These are phyloP conservation scores for Rhizoctonia solani DNA, from an alignment of 1,284 basidiomycete genomes.

Conservation along the genomic window DNA sequence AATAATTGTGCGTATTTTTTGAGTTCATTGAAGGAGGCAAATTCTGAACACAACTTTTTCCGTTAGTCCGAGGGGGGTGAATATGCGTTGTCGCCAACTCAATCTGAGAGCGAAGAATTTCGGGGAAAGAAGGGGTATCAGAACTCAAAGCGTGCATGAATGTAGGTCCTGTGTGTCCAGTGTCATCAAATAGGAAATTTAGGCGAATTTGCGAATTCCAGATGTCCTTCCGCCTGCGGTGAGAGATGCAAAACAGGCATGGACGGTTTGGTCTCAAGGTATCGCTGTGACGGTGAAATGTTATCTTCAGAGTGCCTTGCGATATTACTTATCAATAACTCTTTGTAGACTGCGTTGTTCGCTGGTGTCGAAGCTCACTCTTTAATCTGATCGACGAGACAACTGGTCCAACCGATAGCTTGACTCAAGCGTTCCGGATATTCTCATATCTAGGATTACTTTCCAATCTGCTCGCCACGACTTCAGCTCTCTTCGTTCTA, in stretches of 20 bases:
- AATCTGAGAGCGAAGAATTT: background rate
- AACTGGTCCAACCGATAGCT: background rate
- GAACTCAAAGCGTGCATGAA: background rate
- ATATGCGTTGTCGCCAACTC: background rate
- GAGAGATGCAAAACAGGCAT: constrained; percentile 26
- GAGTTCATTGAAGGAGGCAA: too few species aligned
- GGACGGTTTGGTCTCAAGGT: constrained; percentile 31
- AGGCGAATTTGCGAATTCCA: background rate
- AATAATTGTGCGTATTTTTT: too few species aligned
- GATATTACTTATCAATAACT: background rate
- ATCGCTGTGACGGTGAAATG: constrained; percentile 29
- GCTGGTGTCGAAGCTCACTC: constrained; percentile 33
- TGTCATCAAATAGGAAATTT: background rate
- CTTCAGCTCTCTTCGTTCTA: constrained; percentile 31
- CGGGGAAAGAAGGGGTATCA: background rate
- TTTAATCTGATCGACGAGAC: constrained; percentile 17
- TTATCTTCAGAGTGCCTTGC: background rate
- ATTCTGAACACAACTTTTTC: background rate
- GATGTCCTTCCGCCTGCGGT: constrained; percentile 27
- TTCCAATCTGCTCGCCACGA: constrained; percentile 25
- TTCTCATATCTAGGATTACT: constrained; percentile 28
- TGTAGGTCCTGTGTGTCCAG: too few species aligned
- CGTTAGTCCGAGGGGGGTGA: background rate
- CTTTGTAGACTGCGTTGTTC: constrained; percentile 12
- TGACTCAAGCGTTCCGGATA: constrained; percentile 20